Conservation (phyloP, 768 basidiomycete genomes). For the Saitozyma podzolica region DNA sequence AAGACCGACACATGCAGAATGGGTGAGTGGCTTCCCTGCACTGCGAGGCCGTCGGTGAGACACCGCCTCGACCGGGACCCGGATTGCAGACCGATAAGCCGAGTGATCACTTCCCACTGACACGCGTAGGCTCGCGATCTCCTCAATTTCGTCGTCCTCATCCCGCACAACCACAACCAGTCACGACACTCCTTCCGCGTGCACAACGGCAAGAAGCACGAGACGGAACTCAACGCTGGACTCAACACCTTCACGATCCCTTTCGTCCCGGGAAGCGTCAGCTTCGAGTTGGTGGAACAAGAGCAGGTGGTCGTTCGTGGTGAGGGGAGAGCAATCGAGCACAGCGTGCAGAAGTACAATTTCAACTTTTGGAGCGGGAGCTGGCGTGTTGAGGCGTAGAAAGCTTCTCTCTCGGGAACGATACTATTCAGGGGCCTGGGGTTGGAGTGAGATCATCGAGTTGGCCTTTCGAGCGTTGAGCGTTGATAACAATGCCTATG, state of each 20-base stretch:
- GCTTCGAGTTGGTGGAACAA: conserved; percentile 21
- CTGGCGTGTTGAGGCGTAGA: conserved; percentile 14
- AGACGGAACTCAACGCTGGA: conserved; percentile 16
- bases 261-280: conserved; percentile 35
- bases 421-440: no score
- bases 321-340: conserved; percentile 33
- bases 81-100: no score
- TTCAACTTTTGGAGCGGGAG: conserved; percentile 50
- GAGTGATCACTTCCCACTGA: no score
- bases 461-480: neutral
- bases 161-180: conserved; percentile 12
- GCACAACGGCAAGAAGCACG: conserved; percentile 11
- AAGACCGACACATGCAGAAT: conserved; percentile 42
- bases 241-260: conserved; percentile 30
- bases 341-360: conserved; percentile 28
- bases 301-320: conserved; percentile 19
- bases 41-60: neutral
- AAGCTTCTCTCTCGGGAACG: no score
- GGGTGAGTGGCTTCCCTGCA: conserved; percentile 28
- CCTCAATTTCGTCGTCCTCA: conserved; percentile 40
- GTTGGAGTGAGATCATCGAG: neutral
- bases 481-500: conserved; percentile 12
- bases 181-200: conserved; percentile 10
- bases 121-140: conserved; percentile 46
- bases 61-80: neutral